Conservation (phyloP, 139 green algal genomes). For the Auxenochlorella pyrenoidosa region DNA sequence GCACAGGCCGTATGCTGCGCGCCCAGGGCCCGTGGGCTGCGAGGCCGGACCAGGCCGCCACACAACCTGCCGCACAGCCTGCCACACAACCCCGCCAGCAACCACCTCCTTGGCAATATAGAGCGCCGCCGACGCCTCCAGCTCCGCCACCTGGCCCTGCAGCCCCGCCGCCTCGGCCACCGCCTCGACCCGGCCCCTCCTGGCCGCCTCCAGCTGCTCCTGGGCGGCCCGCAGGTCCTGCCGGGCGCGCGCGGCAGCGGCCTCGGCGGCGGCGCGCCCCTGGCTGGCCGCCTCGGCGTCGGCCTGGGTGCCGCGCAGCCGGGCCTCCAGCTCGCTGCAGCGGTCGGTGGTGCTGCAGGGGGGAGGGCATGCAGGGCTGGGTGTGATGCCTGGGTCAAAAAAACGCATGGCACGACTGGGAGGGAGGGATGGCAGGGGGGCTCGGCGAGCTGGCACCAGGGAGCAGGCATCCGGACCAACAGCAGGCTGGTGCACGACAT, state of each 20-base stretch:
- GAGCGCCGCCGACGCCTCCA: slow-evolving; percentile 36
- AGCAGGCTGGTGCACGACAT: too few relatives aligned
- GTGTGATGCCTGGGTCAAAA: too few relatives aligned
- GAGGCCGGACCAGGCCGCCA: too few relatives aligned
- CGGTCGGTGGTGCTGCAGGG: neutral
- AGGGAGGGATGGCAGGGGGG: too few relatives aligned
- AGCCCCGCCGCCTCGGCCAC: neutral
- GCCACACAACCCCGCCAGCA: too few relatives aligned
- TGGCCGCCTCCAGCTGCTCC: slow-evolving; percentile 25
- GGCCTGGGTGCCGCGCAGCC: neutral
- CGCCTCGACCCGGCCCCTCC: slow-evolving; percentile 1
- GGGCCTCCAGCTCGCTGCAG: neutral
- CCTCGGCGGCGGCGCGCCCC: neutral
- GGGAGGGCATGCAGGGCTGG: neutral
- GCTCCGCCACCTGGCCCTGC: slow-evolving; percentile 31
- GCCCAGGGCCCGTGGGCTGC: too few relatives aligned
- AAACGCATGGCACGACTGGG: too few relatives aligned
- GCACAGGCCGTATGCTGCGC: too few relatives aligned
- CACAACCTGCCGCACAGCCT: too few relatives aligned
- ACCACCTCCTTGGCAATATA: slow-evolving; percentile 50
- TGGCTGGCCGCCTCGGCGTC: neutral
- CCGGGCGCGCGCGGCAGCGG: neutral
- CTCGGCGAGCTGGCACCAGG: too few relatives aligned
- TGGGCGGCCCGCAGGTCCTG: slow-evolving; percentile 24
- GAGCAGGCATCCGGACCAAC: too few relatives aligned